Conservation (phyloP, 2,329 filamentous ascomycete species). For the Phyllosticta capitalensis region DNA sequence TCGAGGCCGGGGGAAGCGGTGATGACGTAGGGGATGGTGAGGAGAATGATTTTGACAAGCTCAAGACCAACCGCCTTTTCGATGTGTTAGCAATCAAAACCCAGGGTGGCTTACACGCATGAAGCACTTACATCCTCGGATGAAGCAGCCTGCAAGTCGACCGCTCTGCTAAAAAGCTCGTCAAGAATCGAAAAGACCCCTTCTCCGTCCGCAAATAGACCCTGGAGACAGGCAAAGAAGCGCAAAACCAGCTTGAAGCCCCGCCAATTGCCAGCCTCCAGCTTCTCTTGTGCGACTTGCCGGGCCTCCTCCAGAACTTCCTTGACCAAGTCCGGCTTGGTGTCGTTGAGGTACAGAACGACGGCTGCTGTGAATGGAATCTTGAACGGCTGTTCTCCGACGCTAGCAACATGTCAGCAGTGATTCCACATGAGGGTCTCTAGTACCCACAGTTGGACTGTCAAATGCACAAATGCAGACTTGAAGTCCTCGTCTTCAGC, state of each 20-base stretch:
- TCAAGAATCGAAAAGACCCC: constrained; percentile 79
- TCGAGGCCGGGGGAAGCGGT: constrained; percentile 57
- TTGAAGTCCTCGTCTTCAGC: constrained; percentile 67
- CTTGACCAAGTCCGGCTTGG: constrained; percentile 64
- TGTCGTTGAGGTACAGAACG: constrained; percentile 66
- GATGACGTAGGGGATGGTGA: constrained; percentile 88
- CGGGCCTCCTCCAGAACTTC: constrained; percentile 59
- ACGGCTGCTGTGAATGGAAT: constrained; percentile 89
- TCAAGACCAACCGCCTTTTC: constrained; percentile 57
- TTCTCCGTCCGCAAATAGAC: constrained; percentile 62
- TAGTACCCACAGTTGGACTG: constrained; percentile 56
- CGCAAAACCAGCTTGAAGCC: constrained; percentile 84
- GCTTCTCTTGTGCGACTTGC: constrained; percentile 53
- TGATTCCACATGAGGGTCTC: too few relatives aligned
- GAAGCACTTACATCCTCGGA: constrained; percentile 69
- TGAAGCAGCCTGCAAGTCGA: constrained; percentile 83
- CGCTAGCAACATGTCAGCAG: constrained; percentile 31
- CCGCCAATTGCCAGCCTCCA: constrained; percentile 72
- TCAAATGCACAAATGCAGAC: constrained; percentile 61
- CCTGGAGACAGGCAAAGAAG: constrained; percentile 79
- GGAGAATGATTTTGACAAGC: constrained; percentile 90
- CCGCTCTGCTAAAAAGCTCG: constrained; percentile 84
- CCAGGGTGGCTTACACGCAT: not conserved
- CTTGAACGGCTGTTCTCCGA: constrained; percentile 89
- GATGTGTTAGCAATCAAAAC: constrained; percentile 15